Evolutionary conservation across 352 stramenopile genomes (phyloP).

Genomic region (Sclerospora graminicola): DNA sequence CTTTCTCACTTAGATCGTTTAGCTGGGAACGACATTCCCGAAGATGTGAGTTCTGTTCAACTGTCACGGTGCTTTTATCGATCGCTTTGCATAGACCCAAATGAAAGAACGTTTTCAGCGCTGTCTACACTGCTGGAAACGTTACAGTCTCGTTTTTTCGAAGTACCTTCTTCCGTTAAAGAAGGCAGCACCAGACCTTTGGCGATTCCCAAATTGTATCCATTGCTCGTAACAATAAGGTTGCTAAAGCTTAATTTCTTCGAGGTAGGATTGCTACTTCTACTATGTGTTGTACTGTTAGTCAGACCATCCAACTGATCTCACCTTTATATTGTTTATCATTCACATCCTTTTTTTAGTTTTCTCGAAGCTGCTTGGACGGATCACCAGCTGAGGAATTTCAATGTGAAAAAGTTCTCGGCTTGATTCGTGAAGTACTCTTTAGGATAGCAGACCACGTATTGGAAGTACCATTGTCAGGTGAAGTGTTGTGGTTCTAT

Average conservation of each 20-base stretch:
- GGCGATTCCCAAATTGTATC: slow-evolving; percentile 51
- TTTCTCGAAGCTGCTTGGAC: slow-evolving; percentile 60
- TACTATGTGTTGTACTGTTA: not conserved
- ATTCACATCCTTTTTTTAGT: slow-evolving; percentile 18
- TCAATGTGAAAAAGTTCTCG: slow-evolving; percentile 33
- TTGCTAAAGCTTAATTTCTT: slow-evolving; percentile 85
- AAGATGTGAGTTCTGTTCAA: slow-evolving; percentile 65
- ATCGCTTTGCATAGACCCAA: slow-evolving; percentile 73
- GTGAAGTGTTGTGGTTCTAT: slow-evolving; percentile 58
- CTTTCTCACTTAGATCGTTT: slow-evolving; percentile 73
- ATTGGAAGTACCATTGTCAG: slow-evolving; percentile 11
- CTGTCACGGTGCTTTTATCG: slow-evolving; percentile 66
- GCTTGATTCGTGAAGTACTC: slow-evolving; percentile 49
- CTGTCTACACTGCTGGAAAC: slow-evolving; percentile 43
- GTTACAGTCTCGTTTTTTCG: slow-evolving; percentile 23
- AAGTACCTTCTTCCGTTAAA: slow-evolving; percentile 2
- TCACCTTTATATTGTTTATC: not conserved
- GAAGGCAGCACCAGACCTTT: slow-evolving; percentile 6
- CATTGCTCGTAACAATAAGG: slow-evolving; percentile 56
- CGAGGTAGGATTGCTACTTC: slow-evolving; percentile 35
- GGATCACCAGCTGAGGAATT: slow-evolving; percentile 20
- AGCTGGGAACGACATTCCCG: slow-evolving; percentile 59
- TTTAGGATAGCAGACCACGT: slow-evolving; percentile 60
- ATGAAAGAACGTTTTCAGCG: slow-evolving; percentile 55
- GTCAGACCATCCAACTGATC: not conserved